phyloP scores from a whole-genome alignment of 768 basidiomycete genomes.

The Tulasnella sp. region DNA sequence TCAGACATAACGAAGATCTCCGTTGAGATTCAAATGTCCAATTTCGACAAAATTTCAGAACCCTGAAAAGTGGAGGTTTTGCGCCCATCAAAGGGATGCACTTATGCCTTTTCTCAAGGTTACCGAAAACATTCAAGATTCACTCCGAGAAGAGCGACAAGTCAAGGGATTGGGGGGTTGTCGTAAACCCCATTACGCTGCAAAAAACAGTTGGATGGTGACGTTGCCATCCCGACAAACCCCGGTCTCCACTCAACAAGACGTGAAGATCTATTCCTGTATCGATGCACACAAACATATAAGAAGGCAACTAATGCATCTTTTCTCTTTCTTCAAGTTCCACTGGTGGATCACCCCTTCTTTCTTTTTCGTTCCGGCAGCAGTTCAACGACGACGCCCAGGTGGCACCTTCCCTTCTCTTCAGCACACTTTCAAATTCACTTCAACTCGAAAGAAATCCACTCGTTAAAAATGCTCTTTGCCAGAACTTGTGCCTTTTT shows the following conservation, averaged over 20 bases:
- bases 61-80: conserved; percentile 7
- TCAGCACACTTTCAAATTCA: neutral
- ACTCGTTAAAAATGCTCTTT: conserved; percentile 2
- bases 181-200: too few relatives aligned
- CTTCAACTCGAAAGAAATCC: neutral
- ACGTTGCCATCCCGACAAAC: too few relatives aligned
- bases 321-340: neutral
- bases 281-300: too few relatives aligned
- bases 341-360: too few relatives aligned
- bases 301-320: neutral
- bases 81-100: too few relatives aligned
- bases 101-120: too few relatives aligned
- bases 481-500: conserved; percentile 5
- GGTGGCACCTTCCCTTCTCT: neutral
- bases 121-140: too few relatives aligned
- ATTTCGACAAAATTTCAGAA: conserved; percentile 6
- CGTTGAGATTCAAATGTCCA: conserved; percentile 2
- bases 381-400: neutral
- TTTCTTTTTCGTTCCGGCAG: neutral
- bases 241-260: too few relatives aligned
- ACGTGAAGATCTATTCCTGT: too few relatives aligned
- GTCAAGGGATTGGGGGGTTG: too few relatives aligned
- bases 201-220: too few relatives aligned
- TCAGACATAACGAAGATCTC: conserved; percentile 45
- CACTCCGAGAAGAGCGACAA: too few relatives aligned